These are phyloP conservation scores for Colletotrichum paranaense DNA, from an alignment of 2,329 filamentous ascomycete genomes.

Conservation along the genomic window DNA sequence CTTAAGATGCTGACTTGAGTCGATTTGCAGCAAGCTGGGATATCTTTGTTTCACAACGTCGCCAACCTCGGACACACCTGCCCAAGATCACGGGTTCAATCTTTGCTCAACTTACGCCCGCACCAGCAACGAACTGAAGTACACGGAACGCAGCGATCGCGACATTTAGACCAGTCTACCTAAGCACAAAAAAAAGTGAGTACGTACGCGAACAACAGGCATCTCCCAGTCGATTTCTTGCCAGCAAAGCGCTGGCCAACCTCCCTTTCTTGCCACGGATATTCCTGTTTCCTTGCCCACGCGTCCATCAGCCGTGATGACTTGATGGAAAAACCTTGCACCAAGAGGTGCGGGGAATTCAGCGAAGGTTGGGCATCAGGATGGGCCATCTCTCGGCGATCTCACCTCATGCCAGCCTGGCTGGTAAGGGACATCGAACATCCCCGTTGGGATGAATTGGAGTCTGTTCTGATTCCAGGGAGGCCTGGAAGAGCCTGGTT, in stretches of 20 bases:
- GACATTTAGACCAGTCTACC: not conserved
- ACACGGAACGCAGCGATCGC: slow-evolving; percentile 9
- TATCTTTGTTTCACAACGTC: slow-evolving; percentile 35
- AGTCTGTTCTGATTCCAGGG: slow-evolving; percentile 5
- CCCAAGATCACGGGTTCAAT: slow-evolving; percentile 27
- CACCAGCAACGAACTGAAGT: slow-evolving; percentile 12
- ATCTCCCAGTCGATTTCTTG: not conserved
- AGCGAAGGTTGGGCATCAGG: slow-evolving; percentile 18
- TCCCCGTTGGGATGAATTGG: slow-evolving; percentile 30
- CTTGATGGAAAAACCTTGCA: slow-evolving; percentile 23
- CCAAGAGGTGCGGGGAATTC: slow-evolving; percentile 23
- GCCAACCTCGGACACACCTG: slow-evolving; percentile 30
- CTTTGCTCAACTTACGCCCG: not conserved
- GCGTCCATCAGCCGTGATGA: slow-evolving; percentile 8
- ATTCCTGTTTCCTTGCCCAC: not conserved
- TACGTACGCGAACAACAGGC: not conserved
- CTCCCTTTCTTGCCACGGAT: not conserved
- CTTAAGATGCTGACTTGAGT: slow-evolving; percentile 37
- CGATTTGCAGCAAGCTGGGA: slow-evolving; percentile 31
- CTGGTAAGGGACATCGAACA: slow-evolving; percentile 27
- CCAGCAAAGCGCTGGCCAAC: not conserved
- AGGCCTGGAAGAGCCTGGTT: slow-evolving; percentile 26
- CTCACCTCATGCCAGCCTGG: slow-evolving; percentile 15
- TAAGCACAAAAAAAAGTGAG: slow-evolving; percentile 7
- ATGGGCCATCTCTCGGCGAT: slow-evolving; percentile 10